Conservation (phyloP, 139 green algal genomes). For the Coccomyxa sp. region DNA sequence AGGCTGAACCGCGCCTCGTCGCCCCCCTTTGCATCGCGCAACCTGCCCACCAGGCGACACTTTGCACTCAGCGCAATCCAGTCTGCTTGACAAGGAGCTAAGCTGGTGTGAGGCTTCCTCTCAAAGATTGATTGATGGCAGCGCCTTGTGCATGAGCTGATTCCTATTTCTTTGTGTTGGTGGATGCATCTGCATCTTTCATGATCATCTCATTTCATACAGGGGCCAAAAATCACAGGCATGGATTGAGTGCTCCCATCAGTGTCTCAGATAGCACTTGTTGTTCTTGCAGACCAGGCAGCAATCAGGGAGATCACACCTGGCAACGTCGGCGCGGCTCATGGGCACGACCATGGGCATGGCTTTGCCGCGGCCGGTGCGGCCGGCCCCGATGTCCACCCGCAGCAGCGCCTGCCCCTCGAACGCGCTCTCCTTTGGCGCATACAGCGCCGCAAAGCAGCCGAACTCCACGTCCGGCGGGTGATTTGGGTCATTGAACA, state of each 20-base stretch:
- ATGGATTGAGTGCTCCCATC: neutral
- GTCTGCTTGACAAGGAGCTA: neutral
- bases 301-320: neutral
- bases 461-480: conserved; percentile 57
- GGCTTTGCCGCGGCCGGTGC: neutral
- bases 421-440: conserved; percentile 13
- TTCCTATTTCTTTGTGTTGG: neutral
- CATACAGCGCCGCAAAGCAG: conserved; percentile 42
- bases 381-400: conserved; percentile 37
- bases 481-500: conserved; percentile 22
- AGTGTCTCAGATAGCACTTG: neutral
- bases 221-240: neutral
- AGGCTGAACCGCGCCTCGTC: conserved; percentile 40
- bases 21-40: conserved; percentile 36
- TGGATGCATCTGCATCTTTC: neutral
- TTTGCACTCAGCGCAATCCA: neutral
- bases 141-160: neutral
- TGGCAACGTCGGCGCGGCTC: neutral
- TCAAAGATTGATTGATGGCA: neutral
- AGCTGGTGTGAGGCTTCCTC: neutral
- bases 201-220: neutral
- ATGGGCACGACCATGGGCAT: neutral
- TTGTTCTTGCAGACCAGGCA: neutral
- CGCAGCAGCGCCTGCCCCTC: conserved; percentile 44
- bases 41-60: conserved; percentile 2